Evolutionary conservation across 1,284 basidiomycete genomes (phyloP), one percentile per base, ranked within the genome.

Genomic region (Cutaneotrichosporon dermatis): DNA sequence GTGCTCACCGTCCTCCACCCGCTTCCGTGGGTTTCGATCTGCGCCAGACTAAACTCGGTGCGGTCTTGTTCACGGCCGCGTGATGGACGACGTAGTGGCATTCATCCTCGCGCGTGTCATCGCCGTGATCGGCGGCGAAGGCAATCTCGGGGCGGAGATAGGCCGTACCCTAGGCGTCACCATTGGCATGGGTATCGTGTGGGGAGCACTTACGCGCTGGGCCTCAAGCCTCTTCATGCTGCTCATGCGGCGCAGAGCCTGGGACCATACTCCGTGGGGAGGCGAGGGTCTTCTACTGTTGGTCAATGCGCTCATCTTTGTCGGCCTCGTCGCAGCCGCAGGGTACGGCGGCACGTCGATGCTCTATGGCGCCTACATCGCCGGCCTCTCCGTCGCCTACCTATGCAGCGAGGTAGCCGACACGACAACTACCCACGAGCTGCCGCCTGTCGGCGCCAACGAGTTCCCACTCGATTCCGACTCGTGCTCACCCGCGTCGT

Each of bases 51-150:
- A 72, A 79, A 16, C 74, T 84, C 1, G 83, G 82, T 3, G 81
- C 81, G 1, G 77, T 83, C 2, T 73, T 85, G 11, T 75, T 82
- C 16, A 80, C 78, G 39, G 83, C 83, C 0, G 83, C 84, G 75
- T 85, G 15, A 76, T 83, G 53, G 83, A 85, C 69, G 83, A 85
- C 66, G 79, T 84, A 8, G 70, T 83, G 7, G 83, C 82, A 0
- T 79, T 85, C 16, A 80, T 85, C 46, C 77, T 85, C 35, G 76
- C 80, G 8, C 78, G 80, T 25, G 76, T 84, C 33, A 75, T 84
- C 25, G 69, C 74, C 4, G 71, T 76, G 0, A 69, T 84, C 0
- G 49, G 57, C 13, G 54, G 60, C 12, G 62, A 49, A n/a, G 36
- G 40, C 44, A 56, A 33, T 6, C 55, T 73, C 4, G 73, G 73